A percentile compares a stretch with the other conserved stretches of the same genome.
These are phyloP conservation scores for Venturia aucupariae DNA, from an alignment of 2,329 filamentous ascomycete genomes.

Conservation along the genomic window DNA sequence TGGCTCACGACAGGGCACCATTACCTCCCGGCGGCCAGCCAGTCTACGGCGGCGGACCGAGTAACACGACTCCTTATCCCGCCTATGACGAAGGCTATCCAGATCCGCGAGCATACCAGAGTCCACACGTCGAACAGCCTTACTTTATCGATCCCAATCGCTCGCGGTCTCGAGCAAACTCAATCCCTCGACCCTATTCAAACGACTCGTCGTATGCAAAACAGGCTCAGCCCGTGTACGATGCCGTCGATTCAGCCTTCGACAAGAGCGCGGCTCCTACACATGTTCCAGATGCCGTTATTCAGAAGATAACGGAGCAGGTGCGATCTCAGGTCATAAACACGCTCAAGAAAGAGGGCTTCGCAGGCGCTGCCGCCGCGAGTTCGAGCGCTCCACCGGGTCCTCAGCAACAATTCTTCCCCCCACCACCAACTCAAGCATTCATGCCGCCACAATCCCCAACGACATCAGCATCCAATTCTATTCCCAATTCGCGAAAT, in stretches of 20 bases:
- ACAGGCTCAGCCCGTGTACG: slow-evolving; percentile 26
- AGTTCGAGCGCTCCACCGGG: slow-evolving; percentile 25
- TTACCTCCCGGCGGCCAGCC: background rate
- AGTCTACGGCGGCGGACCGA: slow-evolving; percentile 4
- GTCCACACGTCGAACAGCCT: slow-evolving; percentile 44
- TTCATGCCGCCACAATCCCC: slow-evolving; percentile 33
- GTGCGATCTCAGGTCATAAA: slow-evolving; percentile 36
- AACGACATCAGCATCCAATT: slow-evolving; percentile 34
- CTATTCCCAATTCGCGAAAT: slow-evolving; percentile 30
- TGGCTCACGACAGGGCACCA: slow-evolving; percentile 7
- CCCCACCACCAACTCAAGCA: slow-evolving; percentile 16
- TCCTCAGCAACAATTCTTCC: background rate
- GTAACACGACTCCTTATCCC: background rate
- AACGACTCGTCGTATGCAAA: background rate
- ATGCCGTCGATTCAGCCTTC: slow-evolving; percentile 49
- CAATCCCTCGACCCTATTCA: background rate
- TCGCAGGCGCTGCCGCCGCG: slow-evolving; percentile 14
- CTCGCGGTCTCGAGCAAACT: slow-evolving; percentile 28
- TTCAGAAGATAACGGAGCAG: slow-evolving; percentile 54
- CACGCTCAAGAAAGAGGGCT: slow-evolving; percentile 32
- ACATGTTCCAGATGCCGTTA: slow-evolving; percentile 49
- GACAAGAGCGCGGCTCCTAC: slow-evolving; percentile 40
- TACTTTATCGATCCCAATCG: slow-evolving; percentile 54
- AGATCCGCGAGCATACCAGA: slow-evolving; percentile 9
- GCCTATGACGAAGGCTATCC: slow-evolving; percentile 7